Evolutionary conservation across 306 rosid genomes (phyloP), one percentile per base, ranked within the genome.

Genomic region (peach (Prunus persica)): DNA sequence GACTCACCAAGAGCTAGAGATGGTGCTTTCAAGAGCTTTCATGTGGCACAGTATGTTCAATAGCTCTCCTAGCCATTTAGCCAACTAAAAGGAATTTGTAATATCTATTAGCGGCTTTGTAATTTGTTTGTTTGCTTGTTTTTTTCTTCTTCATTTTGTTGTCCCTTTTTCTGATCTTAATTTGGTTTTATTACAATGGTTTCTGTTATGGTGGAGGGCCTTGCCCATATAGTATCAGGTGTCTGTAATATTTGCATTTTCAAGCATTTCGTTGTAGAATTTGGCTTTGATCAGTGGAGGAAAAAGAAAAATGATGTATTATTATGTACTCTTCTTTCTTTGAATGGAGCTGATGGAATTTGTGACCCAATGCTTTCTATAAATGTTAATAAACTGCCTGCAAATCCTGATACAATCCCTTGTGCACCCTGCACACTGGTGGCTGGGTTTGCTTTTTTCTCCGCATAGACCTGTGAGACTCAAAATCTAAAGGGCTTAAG

Each of bases 41-140:
- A 88, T 95, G 97, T 95, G 99, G 97, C 97, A 95, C 87, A 92
- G 90, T 87, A 88, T 95, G 97, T 95, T 95, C 89, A 95, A 95
- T 85, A 89, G 83, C 80, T 92, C 90, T 65, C 99, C 97, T 0
- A 95, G 97, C 77, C 99, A 95, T 87, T 86, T 95, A 67, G 89
- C 95, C 82, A 84, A 87, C 82, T 95, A 89, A 19, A 68, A 54
- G 13, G 67, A 71, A 80, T 51, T 71, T 55, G 60, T 75, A 38
- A 64, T 60, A 70, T 79, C 75, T 81, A 55, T 67, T 20, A 16
- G 22, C 57, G 15, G 65, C 68, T 72, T 22, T 55, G 7, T 1
- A 32, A 22, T 73, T 12, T 69, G 57, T 14, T 58, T 24, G 28
- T 56, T n/a, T 22, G 14, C 4, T 3, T 20, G 28, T 58, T 57